These are phyloP conservation scores for Biscogniauxia mediterranea DNA, from an alignment of 2,329 filamentous ascomycete genomes.

Conservation along the genomic window DNA sequence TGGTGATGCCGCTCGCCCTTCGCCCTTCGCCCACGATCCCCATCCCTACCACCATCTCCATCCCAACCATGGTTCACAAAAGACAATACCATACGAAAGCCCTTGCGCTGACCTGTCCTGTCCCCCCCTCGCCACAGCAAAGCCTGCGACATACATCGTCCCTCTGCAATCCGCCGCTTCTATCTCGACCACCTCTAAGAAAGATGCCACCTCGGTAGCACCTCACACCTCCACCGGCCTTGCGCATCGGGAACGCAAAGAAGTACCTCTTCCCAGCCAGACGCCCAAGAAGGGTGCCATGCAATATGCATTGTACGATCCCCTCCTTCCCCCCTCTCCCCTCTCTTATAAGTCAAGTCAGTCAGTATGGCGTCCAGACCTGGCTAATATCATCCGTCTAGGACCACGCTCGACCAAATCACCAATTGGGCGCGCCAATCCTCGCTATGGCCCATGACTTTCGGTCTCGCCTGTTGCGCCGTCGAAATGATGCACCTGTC, in stretches of 20 bases:
- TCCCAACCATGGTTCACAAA: no score
- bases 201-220: conserved; percentile 57
- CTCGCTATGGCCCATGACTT: conserved; percentile 86
- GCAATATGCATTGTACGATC: conserved; percentile 79
- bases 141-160: conserved; percentile 63
- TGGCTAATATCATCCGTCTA: conserved; percentile 33
- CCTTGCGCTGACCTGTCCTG: conserved; percentile 22
- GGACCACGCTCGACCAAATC: conserved; percentile 74
- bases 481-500: conserved; percentile 93
- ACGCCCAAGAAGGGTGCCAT: conserved; percentile 75
- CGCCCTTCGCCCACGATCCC: background rate
- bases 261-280: conserved; percentile 76
- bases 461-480: conserved; percentile 85
- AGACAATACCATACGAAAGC: no score
- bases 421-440: conserved; percentile 83
- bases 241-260: conserved; percentile 57
- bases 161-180: conserved; percentile 62
- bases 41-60: background rate
- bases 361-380: no score
- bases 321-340: no score
- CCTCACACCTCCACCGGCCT: conserved; percentile 55
- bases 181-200: conserved; percentile 64
- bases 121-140: conserved; percentile 47
- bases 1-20: conserved; percentile 4
- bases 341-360: no score